A percentile compares a stretch with the other conserved stretches of the same genome.
Evolutionary conservation across 148 eudicot genomes (phyloP).

Genomic region (Silene conica): DNA sequence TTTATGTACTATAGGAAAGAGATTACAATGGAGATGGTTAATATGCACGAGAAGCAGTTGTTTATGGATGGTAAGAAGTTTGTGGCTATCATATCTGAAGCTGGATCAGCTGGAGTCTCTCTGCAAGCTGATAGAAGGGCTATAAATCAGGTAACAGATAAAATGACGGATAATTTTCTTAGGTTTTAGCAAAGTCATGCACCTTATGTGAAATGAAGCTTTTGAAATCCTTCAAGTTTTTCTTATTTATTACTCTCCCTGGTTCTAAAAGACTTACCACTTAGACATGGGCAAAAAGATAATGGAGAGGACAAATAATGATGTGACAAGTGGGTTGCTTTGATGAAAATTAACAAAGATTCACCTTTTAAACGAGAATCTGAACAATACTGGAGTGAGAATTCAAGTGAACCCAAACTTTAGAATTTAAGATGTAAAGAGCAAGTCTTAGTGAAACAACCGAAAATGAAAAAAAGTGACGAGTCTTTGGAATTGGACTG

Average conservation of each 20-base stretch:
- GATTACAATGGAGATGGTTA: conserved; percentile 96
- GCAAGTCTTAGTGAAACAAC: neutral
- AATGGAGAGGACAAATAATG: too few species aligned
- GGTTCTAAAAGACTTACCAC: too few species aligned
- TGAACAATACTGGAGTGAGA: too few species aligned
- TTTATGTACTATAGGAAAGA: conserved; percentile 63
- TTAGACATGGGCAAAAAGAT: too few species aligned
- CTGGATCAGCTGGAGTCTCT: conserved; percentile 99
- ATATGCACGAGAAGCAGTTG: conserved; percentile 93
- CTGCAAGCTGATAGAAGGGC: conserved; percentile 99
- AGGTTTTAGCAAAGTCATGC: neutral
- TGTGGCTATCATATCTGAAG: conserved; percentile 91
- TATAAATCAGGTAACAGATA: conserved; percentile 64
- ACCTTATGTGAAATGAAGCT: neutral
- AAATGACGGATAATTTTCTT: neutral
- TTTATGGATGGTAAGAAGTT: conserved; percentile 94
- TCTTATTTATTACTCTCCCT: neutral
- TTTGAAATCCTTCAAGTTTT: neutral
- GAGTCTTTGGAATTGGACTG: neutral
- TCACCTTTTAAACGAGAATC: too few species aligned
- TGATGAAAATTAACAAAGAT: too few species aligned
- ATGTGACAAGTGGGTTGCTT: too few species aligned
- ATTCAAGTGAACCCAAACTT: too few species aligned
- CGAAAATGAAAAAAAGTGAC: neutral
- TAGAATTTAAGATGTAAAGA: too few species aligned